These are phyloP conservation scores for Ustanciosporium gigantosporum DNA, from an alignment of 1,284 basidiomycete genomes.

Conservation along the genomic window DNA sequence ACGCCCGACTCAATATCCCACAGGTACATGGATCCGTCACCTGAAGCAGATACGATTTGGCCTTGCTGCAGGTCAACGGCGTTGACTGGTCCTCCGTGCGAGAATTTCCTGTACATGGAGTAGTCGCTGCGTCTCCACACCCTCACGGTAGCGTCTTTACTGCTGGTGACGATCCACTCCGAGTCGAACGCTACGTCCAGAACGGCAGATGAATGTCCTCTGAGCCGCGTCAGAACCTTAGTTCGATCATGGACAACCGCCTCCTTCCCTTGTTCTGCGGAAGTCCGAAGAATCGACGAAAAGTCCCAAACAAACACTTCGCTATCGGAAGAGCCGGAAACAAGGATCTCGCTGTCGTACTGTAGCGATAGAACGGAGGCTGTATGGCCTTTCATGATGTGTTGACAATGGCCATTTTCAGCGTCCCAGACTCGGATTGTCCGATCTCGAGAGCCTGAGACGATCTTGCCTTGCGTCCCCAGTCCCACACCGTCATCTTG, in stretches of 20 bases:
- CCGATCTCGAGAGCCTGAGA: conserved; percentile 43
- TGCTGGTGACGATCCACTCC: conserved; percentile 41
- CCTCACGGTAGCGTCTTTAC: conserved; percentile 44
- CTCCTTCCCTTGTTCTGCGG: background rate
- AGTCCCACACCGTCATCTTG: conserved; percentile 40
- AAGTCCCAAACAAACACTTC: conserved; percentile 49
- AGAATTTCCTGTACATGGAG: conserved; percentile 13
- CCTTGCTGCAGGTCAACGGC: conserved; percentile 25
- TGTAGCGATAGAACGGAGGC: conserved; percentile 46
- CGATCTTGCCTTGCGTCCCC: conserved; percentile 29
- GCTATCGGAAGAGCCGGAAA: conserved; percentile 45
- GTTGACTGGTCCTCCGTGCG: conserved; percentile 37
- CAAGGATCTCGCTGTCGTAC: conserved; percentile 46
- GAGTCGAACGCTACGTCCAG: conserved; percentile 43
- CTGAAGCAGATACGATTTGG: conserved; percentile 41
- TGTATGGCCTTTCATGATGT: conserved; percentile 39
- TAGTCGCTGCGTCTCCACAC: conserved; percentile 35
- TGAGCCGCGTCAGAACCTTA: conserved; percentile 14
- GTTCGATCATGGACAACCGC: conserved; percentile 10
- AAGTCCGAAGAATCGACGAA: conserved; percentile 10
- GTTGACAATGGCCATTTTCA: conserved; percentile 27
- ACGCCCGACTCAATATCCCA: conserved; percentile 39
- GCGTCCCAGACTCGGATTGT: conserved; percentile 51
- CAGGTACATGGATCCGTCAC: conserved; percentile 41
- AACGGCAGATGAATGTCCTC: conserved; percentile 29